These are phyloP conservation scores for Clonostachys rhizophaga DNA, from an alignment of 2,329 filamentous ascomycete species.

Conservation along the genomic window DNA sequence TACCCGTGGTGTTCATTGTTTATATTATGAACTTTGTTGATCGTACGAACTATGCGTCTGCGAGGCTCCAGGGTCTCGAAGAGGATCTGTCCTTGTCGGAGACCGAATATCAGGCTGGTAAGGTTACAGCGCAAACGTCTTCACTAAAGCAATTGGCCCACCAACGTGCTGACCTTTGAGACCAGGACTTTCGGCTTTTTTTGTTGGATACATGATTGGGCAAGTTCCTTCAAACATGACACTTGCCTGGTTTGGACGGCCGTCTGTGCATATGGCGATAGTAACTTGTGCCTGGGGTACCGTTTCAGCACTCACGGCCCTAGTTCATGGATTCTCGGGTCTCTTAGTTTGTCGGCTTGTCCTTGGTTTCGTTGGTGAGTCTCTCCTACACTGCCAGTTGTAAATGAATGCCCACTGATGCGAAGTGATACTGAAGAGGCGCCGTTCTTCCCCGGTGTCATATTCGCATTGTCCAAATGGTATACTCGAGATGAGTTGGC, in stretches of 20 bases:
- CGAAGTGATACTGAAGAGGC: conserved; percentile 33
- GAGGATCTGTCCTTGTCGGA: conserved; percentile 32
- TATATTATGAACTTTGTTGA: conserved; percentile 54
- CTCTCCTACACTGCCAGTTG: too few species aligned
- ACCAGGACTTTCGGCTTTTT: conserved; percentile 6
- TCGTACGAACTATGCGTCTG: conserved; percentile 60
- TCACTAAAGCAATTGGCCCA: too few species aligned
- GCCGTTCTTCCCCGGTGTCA: conserved; percentile 58
- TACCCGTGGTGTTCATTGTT: background rate
- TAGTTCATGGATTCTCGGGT: conserved; percentile 45
- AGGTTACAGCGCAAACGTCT: too few species aligned
- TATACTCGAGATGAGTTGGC: conserved; percentile 58
- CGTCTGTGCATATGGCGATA: conserved; percentile 42
- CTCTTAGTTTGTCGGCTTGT: conserved; percentile 54
- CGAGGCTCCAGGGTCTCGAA: conserved; percentile 56
- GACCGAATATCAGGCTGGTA: conserved; percentile 13
- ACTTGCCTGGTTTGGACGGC: conserved; percentile 41
- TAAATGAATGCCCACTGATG: too few species aligned
- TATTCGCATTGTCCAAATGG: conserved; percentile 61
- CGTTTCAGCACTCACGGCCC: conserved; percentile 51
- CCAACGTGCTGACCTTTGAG: too few species aligned
- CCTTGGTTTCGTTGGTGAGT: conserved; percentile 46
- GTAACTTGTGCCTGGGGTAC: conserved; percentile 57
- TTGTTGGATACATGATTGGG: conserved; percentile 8
- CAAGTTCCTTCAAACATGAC: conserved; percentile 55